Evolutionary conservation across 495 filamentous ascomycete genomes (phyloP).

Genomic region (Cercophora samala): DNA sequence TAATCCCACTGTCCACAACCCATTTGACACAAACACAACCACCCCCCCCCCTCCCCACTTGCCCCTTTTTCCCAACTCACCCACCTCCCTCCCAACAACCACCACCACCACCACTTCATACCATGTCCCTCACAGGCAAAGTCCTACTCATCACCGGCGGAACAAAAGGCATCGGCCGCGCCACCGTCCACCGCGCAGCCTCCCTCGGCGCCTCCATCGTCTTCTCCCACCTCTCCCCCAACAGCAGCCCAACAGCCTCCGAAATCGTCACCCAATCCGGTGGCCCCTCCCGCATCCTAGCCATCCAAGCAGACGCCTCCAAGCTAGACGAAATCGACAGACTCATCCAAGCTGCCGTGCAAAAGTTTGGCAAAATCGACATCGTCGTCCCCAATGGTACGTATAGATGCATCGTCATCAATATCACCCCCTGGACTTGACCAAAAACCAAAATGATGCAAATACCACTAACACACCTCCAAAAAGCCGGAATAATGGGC

Average conservation of each 20-base stretch:
- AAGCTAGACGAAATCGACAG: constrained; percentile 55
- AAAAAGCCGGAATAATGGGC: constrained; percentile 51
- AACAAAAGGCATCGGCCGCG: constrained; percentile 64
- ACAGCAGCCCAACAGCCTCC: constrained; percentile 50
- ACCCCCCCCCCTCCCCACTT: too few relatives aligned
- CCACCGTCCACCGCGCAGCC: constrained; percentile 54
- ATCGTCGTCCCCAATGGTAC: constrained; percentile 55
- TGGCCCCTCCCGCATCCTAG: constrained; percentile 49
- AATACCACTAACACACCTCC: not conserved
- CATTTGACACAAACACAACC: not conserved
- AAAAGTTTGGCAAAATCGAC: constrained; percentile 64
- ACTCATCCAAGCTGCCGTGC: constrained; percentile 60
- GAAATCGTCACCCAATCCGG: constrained; percentile 55
- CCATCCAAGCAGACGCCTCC: constrained; percentile 62
- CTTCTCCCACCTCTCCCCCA: constrained; percentile 58
- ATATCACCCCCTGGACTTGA: not conserved
- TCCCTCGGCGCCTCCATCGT: constrained; percentile 60
- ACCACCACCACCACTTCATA: not conserved
- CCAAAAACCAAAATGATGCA: not conserved
- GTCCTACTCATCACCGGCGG: constrained; percentile 64
- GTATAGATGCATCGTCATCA: too few relatives aligned
- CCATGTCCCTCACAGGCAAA: constrained; percentile 51
- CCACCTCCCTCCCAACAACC: too few relatives aligned
- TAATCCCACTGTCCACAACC: not conserved
- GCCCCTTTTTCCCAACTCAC: too few relatives aligned